phyloP scores from a whole-genome alignment of 306 rosid species.

The Medicago truncatula region MtrunA17r5.0-ANR NC_053046.1:10406501-10407000 shows the following conservation, averaged over 20 bases:
- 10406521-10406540: background rate
- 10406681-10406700: background rate
- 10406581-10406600: slow-evolving; percentile 1
- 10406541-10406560: background rate
- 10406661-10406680: slow-evolving; percentile 28
- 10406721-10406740: background rate
- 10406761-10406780: slow-evolving; percentile 8
- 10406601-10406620: slow-evolving; percentile 1
- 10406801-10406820: slow-evolving; percentile 27
- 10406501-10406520: background rate
- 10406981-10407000: background rate
- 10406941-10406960: background rate
- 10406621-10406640: slow-evolving; percentile 14
- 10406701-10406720: too few relatives aligned
- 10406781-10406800: slow-evolving; percentile 33
- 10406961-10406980: background rate
- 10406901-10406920: background rate
- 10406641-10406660: slow-evolving; percentile 15
- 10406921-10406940: background rate
- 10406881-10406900: slow-evolving; percentile 21
- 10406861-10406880: slow-evolving; percentile 23
- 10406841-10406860: slow-evolving; percentile 26
- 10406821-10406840: background rate
- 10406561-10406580: background rate
- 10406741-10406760: background rate